Evolutionary conservation across 2,329 filamentous ascomycete species (phyloP), one percentile per base, ranked within the genome.

Genomic region (Arthrinium phaeospermum): DNA sequence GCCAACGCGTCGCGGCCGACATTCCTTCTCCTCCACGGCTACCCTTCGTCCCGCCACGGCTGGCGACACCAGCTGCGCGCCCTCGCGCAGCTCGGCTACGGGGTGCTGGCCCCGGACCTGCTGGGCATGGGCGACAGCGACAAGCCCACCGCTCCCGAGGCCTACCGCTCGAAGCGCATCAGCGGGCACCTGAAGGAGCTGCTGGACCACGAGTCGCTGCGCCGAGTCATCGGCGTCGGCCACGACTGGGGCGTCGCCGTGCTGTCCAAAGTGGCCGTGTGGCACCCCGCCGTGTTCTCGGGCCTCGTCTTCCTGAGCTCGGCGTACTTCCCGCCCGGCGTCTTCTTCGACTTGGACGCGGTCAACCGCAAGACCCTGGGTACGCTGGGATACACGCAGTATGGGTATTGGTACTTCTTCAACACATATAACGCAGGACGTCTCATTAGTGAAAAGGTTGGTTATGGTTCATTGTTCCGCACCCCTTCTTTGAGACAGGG

Each of bases 31-130:
- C 74, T 77, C 24, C 75, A 77, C 49, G 75, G 75, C 24, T 74
- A 72, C n/a, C 75, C 75, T 1, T 72, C 71, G 67, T 73, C 74
- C 7, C 61, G 74, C 49, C 73, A 74, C 71, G 69, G 72, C 69
- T 76, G 74, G 75, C 69, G 71, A 30, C 45, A 75, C 44, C 70
- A 86, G 71, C 77, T 85, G 4, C 45, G 68, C 0, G 72, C 80
- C 71, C 81, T 87, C 69, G 73, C 78, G 0, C 70, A 77, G 0
- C 45, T 72, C 1, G 85, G 84, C 0, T 84, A 86, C 71, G 85
- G 86, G 0, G 75, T 87, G 14, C 67, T 87, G 0, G 85, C 79
- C 0, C 81, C 81, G 0, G 85, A 87, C 72, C 76, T 86, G 0
- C 78, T 84, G 2, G 83, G 83, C 1, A 84, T 80, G 57, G 83